phyloP scores from a whole-genome alignment of 177 flowering plant genomes.

The Vitis hybrid region DNA sequence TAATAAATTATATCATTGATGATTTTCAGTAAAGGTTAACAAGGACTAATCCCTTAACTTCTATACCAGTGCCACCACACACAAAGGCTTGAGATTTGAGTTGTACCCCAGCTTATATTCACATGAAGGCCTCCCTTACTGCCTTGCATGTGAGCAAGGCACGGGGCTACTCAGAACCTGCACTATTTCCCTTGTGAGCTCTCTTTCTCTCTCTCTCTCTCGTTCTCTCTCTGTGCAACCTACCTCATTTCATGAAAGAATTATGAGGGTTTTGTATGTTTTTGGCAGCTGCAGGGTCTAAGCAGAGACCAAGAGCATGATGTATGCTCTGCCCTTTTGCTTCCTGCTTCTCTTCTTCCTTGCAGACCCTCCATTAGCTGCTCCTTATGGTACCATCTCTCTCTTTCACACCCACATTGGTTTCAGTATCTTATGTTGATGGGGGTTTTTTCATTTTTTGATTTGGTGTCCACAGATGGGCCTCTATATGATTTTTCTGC shows the following conservation, averaged over 20 bases:
- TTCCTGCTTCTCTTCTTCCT: slow-evolving; percentile 3
- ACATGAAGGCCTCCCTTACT: not conserved
- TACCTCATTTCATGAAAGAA: no score
- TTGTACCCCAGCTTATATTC: not conserved
- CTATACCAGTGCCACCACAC: not conserved
- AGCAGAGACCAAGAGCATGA: not conserved
- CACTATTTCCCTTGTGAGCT: slow-evolving; percentile 4
- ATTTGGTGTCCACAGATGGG: slow-evolving; percentile 35
- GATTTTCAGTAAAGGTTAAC: not conserved
- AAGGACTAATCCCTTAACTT: no score
- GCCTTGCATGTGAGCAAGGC: slow-evolving; percentile 8
- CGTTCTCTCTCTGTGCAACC: not conserved
- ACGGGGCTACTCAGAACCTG: slow-evolving; percentile 2
- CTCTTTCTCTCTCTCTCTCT: not conserved
- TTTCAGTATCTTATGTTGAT: not conserved
- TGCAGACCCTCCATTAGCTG: slow-evolving; percentile 3
- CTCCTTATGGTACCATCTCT: slow-evolving; percentile 24
- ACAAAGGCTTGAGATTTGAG: not conserved
- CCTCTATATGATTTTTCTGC: slow-evolving; percentile 60
- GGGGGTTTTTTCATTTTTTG: not conserved
- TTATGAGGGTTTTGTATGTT: not conserved
- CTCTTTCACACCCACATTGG: not conserved
- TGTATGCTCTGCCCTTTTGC: not conserved
- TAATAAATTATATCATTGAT: not conserved
- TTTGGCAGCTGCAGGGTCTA: not conserved